phyloP scores from a whole-genome alignment of 495 filamentous ascomycete genomes.

The Cercophora newfieldiana region DNA sequence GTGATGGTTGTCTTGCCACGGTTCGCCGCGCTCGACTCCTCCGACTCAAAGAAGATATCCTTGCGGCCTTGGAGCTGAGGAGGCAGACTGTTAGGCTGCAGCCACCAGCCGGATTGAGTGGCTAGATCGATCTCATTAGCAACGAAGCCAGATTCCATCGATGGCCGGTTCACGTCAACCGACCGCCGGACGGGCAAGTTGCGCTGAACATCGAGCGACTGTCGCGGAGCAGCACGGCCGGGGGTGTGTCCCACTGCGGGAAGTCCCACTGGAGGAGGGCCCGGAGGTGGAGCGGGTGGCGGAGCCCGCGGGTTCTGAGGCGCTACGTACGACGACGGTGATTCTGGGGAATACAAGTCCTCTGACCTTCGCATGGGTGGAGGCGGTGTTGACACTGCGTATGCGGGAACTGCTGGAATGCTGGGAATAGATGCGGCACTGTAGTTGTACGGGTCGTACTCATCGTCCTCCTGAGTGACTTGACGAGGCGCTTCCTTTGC shows the following conservation, averaged over 20 bases:
- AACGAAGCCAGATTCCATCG: slow-evolving; percentile 75
- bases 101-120: slow-evolving; percentile 77
- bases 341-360: slow-evolving; percentile 27
- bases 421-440: slow-evolving; percentile 40
- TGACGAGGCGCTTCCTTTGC: slow-evolving; percentile 48
- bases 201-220: slow-evolving; percentile 70
- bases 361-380: slow-evolving; percentile 37
- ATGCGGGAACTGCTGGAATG: slow-evolving; percentile 34
- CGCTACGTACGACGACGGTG: slow-evolving; percentile 19
- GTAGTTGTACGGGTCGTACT: slow-evolving; percentile 76
- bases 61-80: slow-evolving; percentile 78
- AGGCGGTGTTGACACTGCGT: slow-evolving; percentile 54
- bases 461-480: slow-evolving; percentile 55
- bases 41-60: slow-evolving; percentile 80
- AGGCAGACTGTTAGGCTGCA: slow-evolving; percentile 69
- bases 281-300: slow-evolving; percentile 47
- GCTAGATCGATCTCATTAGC: slow-evolving; percentile 84
- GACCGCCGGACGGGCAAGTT: slow-evolving; percentile 60
- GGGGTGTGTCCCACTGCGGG: too few relatives aligned
- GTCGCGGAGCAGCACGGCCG: slow-evolving; percentile 51
- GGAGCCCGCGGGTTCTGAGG: slow-evolving; percentile 45
- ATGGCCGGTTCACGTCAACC: slow-evolving; percentile 61
- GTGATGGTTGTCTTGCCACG: slow-evolving; percentile 66
- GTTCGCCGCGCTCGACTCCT: slow-evolving; percentile 70
- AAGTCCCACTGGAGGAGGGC: too few relatives aligned